Evolutionary conservation across 2,329 filamentous ascomycete species (phyloP), one percentile per base, ranked within the genome.

Genomic region (Dothistroma pini): DNA sequence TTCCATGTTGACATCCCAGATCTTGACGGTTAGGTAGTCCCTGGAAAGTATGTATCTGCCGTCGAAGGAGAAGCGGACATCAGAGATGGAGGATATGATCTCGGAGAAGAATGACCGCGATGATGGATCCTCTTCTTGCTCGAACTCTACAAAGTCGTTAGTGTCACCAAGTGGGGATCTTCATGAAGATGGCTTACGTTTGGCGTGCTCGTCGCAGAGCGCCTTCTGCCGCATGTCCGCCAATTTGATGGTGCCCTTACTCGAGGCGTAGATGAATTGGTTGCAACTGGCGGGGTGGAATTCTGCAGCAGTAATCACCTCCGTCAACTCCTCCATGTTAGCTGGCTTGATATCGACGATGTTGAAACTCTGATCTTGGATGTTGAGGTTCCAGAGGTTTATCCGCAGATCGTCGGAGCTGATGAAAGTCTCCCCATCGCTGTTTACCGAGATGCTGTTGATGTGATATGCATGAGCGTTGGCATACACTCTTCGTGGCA

Each of bases 391-490:
- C 95, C 95, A 99, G 59, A 99, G 82, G 77, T 99, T 99, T 82
- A 99, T 96, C 65, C 95, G 89, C 66, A 99, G 81, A 75, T 99
- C 95, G 75, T 99, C 95, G 75, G 93, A 97, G 81, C 93, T 97
- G 79, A 99, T 97, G 78, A 97, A 99, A 0, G 95, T 99, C 81
- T 99, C 95, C 60, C 93, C 95, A 76, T 99, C 95, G 75, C 93
- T 97, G 82, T 99, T 99, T 72, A 97, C 95, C n/a, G 95, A 97
- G 77, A 99, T 99, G 82, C 95, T 97, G 82, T 99, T 99, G 85
- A 99, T 97, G 79, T 99, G 95, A 76, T 99, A 99, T 68, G 95
- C 95, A 76, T 99, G 95, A 56, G 95, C 95, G 75, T 99, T 99
- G 70, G 95, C 93, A 76, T 97, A 99, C 44, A 93, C 97, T 78